Base-by-base conservation (phyloP, 2,329 filamentous ascomycete genomes). In the Trichoderma sp. region DNA sequence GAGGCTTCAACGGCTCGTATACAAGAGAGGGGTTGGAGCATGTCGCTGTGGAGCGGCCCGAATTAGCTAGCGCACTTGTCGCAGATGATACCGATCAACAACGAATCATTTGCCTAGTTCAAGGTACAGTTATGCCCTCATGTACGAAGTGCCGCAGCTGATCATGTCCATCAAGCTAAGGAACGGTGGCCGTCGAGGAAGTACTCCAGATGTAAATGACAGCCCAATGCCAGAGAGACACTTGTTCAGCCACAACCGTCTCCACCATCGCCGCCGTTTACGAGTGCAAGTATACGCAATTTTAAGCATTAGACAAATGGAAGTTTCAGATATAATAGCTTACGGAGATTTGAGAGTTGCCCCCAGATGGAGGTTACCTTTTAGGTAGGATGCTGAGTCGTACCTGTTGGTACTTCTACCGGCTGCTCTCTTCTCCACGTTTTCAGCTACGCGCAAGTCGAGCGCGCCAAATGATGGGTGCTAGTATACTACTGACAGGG, bases 101-200 rank as follows among this genome's bases (percentile, higher is more conserved):
- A 60, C 67, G 53, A 71, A 71, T 71, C 67, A 71, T 71, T 31
- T 60, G 67, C 67, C n/a, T 62, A 45, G 53, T 63, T 72, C 59
- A 24, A 72, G 59, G 68, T 71, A 62, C 35, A 21, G 53, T 60
- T 72, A 53, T 72, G 68, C 68, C 59, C 68, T 72, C 68, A 72
- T 72, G 68, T 72, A 63, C 59, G 68, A 62, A 63, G 68, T 72
- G 68, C 68, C 68, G 68, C 59, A 63, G 68, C 68, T 64, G 68
- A 72, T 72, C 68, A 63, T 72, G 18, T 50, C 45, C 18, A 72
- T 24, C 68, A 72, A 53, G 68, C 68, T 63, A 72, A 72, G 45
- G 45, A 71, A 71, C 53, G 67, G 67, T 41, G 67, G 62, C 67
- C 56, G 31, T 31, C 53, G 35, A 31, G 27, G 24, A 41, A 41